These are phyloP conservation scores for Metschnikowia chrysomelidarum DNA, from an alignment of 805 yeast species.

Conservation along the genomic window DNA sequence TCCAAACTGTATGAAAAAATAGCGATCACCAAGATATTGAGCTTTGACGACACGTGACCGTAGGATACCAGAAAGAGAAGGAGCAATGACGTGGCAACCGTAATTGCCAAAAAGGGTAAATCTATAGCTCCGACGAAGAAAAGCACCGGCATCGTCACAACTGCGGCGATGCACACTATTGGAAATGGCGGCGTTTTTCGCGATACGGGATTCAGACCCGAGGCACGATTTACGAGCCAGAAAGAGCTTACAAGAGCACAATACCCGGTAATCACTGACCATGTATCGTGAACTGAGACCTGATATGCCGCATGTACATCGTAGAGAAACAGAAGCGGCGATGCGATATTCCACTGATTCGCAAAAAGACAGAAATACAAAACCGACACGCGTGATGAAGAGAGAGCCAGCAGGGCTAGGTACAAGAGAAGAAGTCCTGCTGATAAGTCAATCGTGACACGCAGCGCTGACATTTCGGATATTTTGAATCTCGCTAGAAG, in stretches of 20 bases:
- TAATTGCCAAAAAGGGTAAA: constrained; percentile 15
- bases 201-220: neutral
- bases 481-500: constrained; percentile 12
- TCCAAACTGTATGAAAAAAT: constrained; percentile 16
- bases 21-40: constrained; percentile 12
- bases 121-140: constrained; percentile 5
- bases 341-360: constrained; percentile 29
- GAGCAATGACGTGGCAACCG: constrained; percentile 14
- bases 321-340: constrained; percentile 26
- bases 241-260: constrained; percentile 18
- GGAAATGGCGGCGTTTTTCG: constrained; percentile 2
- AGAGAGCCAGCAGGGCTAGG: constrained; percentile 23
- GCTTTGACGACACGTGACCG: constrained; percentile 8
- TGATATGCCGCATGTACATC: constrained; percentile 23
- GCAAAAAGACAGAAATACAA: constrained; percentile 30
- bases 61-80: constrained; percentile 13
- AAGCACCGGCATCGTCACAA: constrained; percentile 1
- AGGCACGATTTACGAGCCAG: constrained; percentile 11
- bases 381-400: constrained; percentile 26
- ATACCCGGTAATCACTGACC: constrained; percentile 20
- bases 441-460: constrained; percentile 16
- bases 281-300: constrained; percentile 1
- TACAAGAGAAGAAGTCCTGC: constrained; percentile 23
- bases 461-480: constrained; percentile 5
- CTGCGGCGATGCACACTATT: constrained; percentile 3